These are phyloP conservation scores for Barnettozyma californica DNA, from an alignment of 805 yeast genomes.

Conservation along the genomic window DNA sequence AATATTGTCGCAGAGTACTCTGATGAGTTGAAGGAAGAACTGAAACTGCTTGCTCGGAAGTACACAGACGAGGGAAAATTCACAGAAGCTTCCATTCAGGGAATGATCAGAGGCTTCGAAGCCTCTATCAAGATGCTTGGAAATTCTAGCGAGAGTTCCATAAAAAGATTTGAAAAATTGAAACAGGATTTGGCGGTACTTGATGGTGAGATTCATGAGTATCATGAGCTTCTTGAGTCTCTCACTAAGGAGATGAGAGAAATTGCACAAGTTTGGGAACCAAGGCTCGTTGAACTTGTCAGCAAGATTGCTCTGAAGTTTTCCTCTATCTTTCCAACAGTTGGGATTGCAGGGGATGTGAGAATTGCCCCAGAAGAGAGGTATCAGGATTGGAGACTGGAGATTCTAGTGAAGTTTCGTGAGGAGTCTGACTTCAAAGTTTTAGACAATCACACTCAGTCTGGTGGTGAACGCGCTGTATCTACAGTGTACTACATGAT, in stretches of 20 bases:
- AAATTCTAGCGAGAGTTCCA: conserved; percentile 34
- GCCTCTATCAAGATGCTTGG: conserved; percentile 37
- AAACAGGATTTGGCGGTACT: conserved; percentile 22
- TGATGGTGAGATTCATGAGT: conserved; percentile 20
- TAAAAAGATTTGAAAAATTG: conserved; percentile 28
- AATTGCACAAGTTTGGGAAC: conserved; percentile 52
- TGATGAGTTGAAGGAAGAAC: conserved; percentile 32
- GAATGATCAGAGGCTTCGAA: conserved; percentile 38
- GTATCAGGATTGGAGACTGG: conserved; percentile 74
- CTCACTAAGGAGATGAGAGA: conserved; percentile 33
- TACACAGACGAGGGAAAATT: conserved; percentile 33
- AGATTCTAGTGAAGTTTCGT: conserved; percentile 81
- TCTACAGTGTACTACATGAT: conserved; percentile 87
- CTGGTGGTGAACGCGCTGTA: conserved; percentile 97
- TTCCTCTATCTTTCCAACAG: conserved; percentile 56
- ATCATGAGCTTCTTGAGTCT: conserved; percentile 17
- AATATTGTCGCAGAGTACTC: conserved; percentile 30
- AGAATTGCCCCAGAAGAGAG: conserved; percentile 45
- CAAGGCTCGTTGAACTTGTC: conserved; percentile 49
- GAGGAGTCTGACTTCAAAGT: conserved; percentile 64
- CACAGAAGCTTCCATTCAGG: conserved; percentile 33
- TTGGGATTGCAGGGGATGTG: conserved; percentile 88
- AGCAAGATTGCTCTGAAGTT: conserved; percentile 57
- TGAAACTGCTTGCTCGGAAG: conserved; percentile 37
- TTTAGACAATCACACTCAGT: conserved; percentile 82